Conservation (phyloP, 768 basidiomycete species). For the Termitomyces eurrhizus region DNA sequence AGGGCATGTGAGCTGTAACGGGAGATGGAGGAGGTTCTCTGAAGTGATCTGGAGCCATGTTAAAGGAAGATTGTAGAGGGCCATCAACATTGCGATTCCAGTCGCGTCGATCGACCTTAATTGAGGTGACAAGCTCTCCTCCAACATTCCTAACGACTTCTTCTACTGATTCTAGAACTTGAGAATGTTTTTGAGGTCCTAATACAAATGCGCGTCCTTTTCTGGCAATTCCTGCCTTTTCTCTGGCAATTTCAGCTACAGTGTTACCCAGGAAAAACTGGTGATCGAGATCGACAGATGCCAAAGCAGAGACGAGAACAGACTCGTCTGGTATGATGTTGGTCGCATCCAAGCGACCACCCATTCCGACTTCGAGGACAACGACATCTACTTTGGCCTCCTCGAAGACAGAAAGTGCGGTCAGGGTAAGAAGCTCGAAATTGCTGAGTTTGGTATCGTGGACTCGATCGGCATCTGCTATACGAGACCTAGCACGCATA, state of each 20-base stretch:
- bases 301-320: slow-evolving; percentile 77
- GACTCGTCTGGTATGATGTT: slow-evolving; percentile 74
- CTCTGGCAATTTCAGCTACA: slow-evolving; percentile 65
- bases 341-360: slow-evolving; percentile 89
- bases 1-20: slow-evolving; percentile 38
- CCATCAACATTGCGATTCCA: slow-evolving; percentile 35
- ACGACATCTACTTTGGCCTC: slow-evolving; percentile 67
- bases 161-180: slow-evolving; percentile 43
- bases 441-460: slow-evolving; percentile 49
- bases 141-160: slow-evolving; percentile 37
- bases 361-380: slow-evolving; percentile 93
- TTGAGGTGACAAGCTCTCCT: slow-evolving; percentile 36
- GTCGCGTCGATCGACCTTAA: slow-evolving; percentile 30
- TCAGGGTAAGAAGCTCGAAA: slow-evolving; percentile 86
- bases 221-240: slow-evolving; percentile 83
- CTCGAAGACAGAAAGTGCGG: slow-evolving; percentile 77
- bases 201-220: slow-evolving; percentile 58
- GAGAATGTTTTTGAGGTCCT: slow-evolving; percentile 53
- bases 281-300: slow-evolving; percentile 90
- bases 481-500: slow-evolving; percentile 33
- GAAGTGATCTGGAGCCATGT: slow-evolving; percentile 25
- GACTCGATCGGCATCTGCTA: slow-evolving; percentile 45
- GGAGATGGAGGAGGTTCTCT: slow-evolving; percentile 35
- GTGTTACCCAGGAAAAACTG: slow-evolving; percentile 84
- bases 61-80: slow-evolving; percentile 23